Evolutionary conservation across 768 basidiomycete genomes (phyloP), one percentile per base, ranked within the genome.

Genomic region (Pleurotus giganteus): DNA sequence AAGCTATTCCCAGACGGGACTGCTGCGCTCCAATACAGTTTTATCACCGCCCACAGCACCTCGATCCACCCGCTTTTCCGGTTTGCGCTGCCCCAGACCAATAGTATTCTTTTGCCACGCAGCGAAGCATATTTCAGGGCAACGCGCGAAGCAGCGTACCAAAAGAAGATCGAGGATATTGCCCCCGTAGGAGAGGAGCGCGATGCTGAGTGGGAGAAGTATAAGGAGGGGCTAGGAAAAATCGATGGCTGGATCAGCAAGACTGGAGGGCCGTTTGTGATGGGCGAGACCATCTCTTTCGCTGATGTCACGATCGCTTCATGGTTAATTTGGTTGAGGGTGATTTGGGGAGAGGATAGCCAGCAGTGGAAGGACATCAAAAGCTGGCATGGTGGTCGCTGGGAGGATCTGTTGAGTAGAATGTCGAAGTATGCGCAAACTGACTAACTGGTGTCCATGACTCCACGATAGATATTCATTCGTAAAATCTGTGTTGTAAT

Each of bases 311-410:
- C 42, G 15, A 29, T 53, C 12, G 52, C 31, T 32, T 26, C 52
- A 7, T 44, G 27, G 28, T 13, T 53, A 6, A 43, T 53, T 7
- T 53, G 52, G 52, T 17, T 42, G 39, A 53, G 17, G 52, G 29
- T 27, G 4, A 34, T 53, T n/a, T 42, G 41, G 15, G 52, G 52
- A 4, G 49, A 51, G 34, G 52, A 53, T 17, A 53, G 39, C 26
- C 12, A 43, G 37, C 32, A 53, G 37, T 53, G 52, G 52, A 42
- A 53, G 41, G 52, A 53, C 28, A 28, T 53, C 24, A 32, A 27
- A 27, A 42, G n/a, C 11, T 53, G 52, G 52, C 37, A 53, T n/a
- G 41, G 26, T 42, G 52, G 52, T 11, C 52, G 52, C 13, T 53
- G 52, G 52, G 37, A 42, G 6, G 41, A 19, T 28, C 42, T 53